Percentiles rank a stretch among this genome's conserved stretches.
phyloP scores from a whole-genome alignment of 805 yeast genomes.

The Candida verbasci region DNA sequence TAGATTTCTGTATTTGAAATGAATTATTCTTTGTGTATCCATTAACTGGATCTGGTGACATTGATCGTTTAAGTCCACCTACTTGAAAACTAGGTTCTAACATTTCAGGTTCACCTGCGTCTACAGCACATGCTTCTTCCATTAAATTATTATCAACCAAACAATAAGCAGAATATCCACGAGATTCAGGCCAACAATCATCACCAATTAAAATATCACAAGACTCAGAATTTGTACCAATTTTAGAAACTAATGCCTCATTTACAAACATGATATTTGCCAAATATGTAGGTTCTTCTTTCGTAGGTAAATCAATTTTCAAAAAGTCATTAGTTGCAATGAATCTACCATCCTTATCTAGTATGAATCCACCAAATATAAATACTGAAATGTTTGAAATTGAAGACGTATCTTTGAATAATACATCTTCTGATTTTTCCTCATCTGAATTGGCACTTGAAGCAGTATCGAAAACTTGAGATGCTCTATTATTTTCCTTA shows the following conservation, averaged over 20 bases:
- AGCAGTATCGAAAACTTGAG: constrained; percentile 4
- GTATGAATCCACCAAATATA: constrained; percentile 38
- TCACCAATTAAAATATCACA: constrained; percentile 7
- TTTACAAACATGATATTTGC: constrained; percentile 7
- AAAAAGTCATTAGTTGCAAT: constrained; percentile 31
- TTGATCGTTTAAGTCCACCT: background rate
- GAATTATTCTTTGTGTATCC: background rate
- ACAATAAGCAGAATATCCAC: constrained; percentile 37
- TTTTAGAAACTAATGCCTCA: constrained; percentile 15
- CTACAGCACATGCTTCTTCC: constrained; percentile 2
- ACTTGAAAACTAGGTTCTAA: background rate
- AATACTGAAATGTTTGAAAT: constrained; percentile 23
- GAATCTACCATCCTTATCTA: constrained; percentile 16
- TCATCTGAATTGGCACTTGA: constrained; percentile 3
- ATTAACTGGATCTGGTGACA: constrained; percentile 1
- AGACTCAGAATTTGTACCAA: constrained; percentile 7
- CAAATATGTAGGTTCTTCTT: constrained; percentile 11
- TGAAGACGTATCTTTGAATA: constrained; percentile 7
- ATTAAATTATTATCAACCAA: constrained; percentile 19
- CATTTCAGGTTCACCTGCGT: constrained; percentile 1
- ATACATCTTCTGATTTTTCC: background rate
- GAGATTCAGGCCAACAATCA: constrained; percentile 26
- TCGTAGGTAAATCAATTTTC: constrained; percentile 27
- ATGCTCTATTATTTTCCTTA: background rate
- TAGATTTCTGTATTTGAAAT: background rate